Conservation (phyloP, 345 rosid genomes). For the Pugionium dolabratum region DNA sequence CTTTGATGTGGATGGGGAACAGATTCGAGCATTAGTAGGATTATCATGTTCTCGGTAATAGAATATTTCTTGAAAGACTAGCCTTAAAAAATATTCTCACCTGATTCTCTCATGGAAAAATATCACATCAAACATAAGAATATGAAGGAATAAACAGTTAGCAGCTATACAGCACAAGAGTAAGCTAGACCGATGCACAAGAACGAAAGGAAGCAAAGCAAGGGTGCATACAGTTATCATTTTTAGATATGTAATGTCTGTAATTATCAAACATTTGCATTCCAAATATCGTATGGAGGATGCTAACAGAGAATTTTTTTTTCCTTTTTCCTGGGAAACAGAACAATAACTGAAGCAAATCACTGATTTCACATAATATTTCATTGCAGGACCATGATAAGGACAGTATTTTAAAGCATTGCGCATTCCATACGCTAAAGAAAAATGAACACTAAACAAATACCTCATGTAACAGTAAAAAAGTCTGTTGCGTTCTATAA, state of each 20-base stretch:
- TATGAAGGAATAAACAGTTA: not conserved
- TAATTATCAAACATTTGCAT: no score
- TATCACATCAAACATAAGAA: slow-evolving; percentile 21
- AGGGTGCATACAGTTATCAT: slow-evolving; percentile 1
- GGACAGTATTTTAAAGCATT: no score
- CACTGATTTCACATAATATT: not conserved
- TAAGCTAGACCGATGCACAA: not conserved
- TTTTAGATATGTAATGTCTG: not conserved
- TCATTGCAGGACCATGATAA: no score
- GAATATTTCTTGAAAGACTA: slow-evolving; percentile 14
- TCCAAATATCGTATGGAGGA: no score
- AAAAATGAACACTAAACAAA: no score
- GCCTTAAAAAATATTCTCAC: not conserved
- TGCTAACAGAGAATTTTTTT: no score
- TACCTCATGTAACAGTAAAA: not conserved
- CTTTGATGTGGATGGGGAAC: slow-evolving; percentile 37
- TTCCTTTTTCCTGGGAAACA: no score
- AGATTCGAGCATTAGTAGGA: slow-evolving; percentile 23
- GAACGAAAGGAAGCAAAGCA: slow-evolving; percentile 10
- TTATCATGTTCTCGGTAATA: not conserved
- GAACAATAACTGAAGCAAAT: no score
- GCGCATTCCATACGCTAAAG: no score
- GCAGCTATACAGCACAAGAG: slow-evolving; percentile 20
- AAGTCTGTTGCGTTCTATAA: not conserved
- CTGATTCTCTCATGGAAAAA: not conserved